Evolutionary conservation across 306 rosid genomes (phyloP).

Genomic region (Quercus variabilis): DNA sequence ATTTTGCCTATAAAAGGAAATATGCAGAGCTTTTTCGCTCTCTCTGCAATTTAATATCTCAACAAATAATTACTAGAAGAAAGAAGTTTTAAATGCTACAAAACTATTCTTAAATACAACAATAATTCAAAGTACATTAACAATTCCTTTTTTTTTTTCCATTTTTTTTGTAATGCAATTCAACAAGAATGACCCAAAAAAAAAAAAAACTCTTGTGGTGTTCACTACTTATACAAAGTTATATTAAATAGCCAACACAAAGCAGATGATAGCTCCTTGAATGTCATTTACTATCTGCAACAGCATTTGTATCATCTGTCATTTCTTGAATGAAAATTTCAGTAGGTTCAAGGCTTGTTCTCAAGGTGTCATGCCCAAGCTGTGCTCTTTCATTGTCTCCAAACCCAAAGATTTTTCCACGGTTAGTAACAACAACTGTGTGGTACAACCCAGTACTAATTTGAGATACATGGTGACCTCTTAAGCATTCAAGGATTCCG

Average conservation of each 20-base stretch:
- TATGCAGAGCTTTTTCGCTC: too few relatives aligned
- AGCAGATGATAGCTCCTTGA: not conserved
- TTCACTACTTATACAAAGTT: not conserved
- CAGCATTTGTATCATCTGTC: conserved; percentile 34
- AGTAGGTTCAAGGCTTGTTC: conserved; percentile 75
- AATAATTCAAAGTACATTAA: not conserved
- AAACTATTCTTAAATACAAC: not conserved
- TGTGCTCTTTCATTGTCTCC: conserved; percentile 96
- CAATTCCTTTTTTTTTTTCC: not conserved
- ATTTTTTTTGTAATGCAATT: not conserved
- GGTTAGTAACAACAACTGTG: conserved; percentile 64
- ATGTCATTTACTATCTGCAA: conserved; percentile 26
- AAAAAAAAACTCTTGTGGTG: not conserved
- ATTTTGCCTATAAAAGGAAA: too few relatives aligned
- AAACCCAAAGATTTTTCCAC: conserved; percentile 73
- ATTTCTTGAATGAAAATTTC: conserved; percentile 52
- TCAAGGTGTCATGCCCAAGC: conserved; percentile 76
- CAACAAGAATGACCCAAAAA: not conserved
- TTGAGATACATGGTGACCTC: conserved; percentile 71
- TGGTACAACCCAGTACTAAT: conserved; percentile 88
- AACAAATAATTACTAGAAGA: not conserved
- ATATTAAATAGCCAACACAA: not conserved
- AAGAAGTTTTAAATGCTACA: not conserved
- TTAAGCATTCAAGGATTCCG: conserved; percentile 60
- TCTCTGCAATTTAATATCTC: too few relatives aligned